phyloP scores from a whole-genome alignment of 148 eudicot genomes.

The Beta vulgaris region DNA sequence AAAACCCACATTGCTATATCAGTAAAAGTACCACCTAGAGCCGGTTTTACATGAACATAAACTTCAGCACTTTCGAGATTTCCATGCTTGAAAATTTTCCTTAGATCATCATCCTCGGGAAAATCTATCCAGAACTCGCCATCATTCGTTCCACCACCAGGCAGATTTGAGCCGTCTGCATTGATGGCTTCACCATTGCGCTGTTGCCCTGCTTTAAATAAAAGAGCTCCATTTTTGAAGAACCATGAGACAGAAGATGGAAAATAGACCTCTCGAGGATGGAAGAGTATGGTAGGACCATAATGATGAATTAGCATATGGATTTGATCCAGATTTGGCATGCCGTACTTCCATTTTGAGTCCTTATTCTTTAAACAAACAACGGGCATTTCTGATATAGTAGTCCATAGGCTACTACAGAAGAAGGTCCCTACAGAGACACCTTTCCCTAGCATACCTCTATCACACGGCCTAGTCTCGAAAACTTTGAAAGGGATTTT shows the following conservation, averaged over 20 bases:
- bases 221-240: conserved; percentile 63
- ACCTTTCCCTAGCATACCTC: conserved; percentile 71
- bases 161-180: conserved; percentile 66
- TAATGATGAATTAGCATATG: conserved; percentile 75
- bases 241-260: conserved; percentile 91
- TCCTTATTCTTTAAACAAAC: conserved; percentile 71
- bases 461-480: conserved; percentile 60
- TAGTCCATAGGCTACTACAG: conserved; percentile 42
- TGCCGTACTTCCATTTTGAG: conserved; percentile 35
- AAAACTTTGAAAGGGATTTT: conserved; percentile 53
- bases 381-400: conserved; percentile 39
- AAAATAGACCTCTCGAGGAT: conserved; percentile 70
- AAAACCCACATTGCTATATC: conserved; percentile 93
- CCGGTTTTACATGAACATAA: conserved; percentile 86
- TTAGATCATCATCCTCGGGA: conserved; percentile 47
- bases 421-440: conserved; percentile 71
- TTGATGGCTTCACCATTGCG: conserved; percentile 52
- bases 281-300: conserved; percentile 85
- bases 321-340: conserved; percentile 79
- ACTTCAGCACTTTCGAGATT: conserved; percentile 61
- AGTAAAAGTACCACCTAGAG: conserved; percentile 76
- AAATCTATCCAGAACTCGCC: conserved; percentile 76
- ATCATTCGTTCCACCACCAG: conserved; percentile 68
- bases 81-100: conserved; percentile 55
- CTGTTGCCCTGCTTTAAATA: conserved; percentile 40